phyloP scores from a whole-genome alignment of 2,329 filamentous ascomycete genomes.

The Ophiocordyceps sinensis region DNA sequence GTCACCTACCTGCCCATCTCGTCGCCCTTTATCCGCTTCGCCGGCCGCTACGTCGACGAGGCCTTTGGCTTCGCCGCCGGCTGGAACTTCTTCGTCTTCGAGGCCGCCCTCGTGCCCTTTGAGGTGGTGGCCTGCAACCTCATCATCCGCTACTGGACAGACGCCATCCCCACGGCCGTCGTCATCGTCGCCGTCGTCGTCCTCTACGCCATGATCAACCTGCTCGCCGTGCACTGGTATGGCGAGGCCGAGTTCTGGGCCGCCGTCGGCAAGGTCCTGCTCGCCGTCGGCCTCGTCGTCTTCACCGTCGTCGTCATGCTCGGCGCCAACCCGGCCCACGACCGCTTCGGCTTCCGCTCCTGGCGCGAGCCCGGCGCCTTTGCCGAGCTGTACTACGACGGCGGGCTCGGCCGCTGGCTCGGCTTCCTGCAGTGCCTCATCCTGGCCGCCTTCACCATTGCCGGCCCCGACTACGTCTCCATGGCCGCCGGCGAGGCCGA shows the following conservation, averaged over 20 bases:
- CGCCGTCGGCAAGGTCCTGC: constrained; percentile 55
- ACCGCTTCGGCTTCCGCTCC: constrained; percentile 57
- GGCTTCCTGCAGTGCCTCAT: constrained; percentile 68
- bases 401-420: constrained; percentile 54
- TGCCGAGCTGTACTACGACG: constrained; percentile 46
- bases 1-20: constrained; percentile 64
- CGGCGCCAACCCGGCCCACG: constrained; percentile 61
- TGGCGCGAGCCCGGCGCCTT: constrained; percentile 59
- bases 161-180: constrained; percentile 41
- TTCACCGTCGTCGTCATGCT: constrained; percentile 78
- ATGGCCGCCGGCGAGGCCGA: constrained; percentile 59
- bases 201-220: constrained; percentile 43
- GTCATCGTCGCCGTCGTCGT: constrained; percentile 41
- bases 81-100: constrained; percentile 62
- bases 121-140: constrained; percentile 52
- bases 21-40: constrained; percentile 66
- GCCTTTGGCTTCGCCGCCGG: constrained; percentile 60
- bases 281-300: constrained; percentile 55
- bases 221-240: constrained; percentile 61
- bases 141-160: constrained; percentile 49
- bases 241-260: constrained; percentile 68
- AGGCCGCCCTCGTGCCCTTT: constrained; percentile 52
- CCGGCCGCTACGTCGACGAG: constrained; percentile 60
- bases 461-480: constrained; percentile 53
- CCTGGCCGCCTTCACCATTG: constrained; percentile 52